A percentile compares a stretch with the other conserved stretches of the same genome.
These are phyloP conservation scores for Suillus plorans DNA, from an alignment of 768 basidiomycete species.

Conservation along the genomic window DNA sequence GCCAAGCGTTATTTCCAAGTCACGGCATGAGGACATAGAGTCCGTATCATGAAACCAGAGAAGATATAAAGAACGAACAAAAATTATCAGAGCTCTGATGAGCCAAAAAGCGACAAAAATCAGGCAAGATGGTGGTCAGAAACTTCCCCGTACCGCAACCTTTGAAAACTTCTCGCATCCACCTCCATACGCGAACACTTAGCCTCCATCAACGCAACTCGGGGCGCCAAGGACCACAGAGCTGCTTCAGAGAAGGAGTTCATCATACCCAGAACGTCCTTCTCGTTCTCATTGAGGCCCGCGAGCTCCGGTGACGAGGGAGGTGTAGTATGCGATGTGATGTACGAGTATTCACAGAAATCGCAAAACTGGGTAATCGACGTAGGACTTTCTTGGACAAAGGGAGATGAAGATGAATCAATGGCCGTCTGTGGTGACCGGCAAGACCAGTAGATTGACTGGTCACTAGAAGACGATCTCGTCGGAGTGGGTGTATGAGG, in stretches of 20 bases:
- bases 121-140: not conserved
- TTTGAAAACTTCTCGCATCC: not conserved
- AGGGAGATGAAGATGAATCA: not conserved
- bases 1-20: no score
- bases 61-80: not conserved
- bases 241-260: not conserved
- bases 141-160: not conserved
- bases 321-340: conserved; percentile 31
- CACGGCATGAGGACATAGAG: not conserved
- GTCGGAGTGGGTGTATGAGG: not conserved
- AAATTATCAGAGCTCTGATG: not conserved
- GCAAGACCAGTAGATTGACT: conserved; percentile 13
- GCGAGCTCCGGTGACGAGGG: conserved; percentile 25
- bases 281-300: conserved; percentile 8
- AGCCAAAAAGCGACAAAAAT: not conserved
- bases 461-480: conserved; percentile 6
- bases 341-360: conserved; percentile 30
- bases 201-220: not conserved
- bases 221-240: not conserved
- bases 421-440: conserved; percentile 8
- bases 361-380: conserved; percentile 20
- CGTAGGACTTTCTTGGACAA: conserved; percentile 8
- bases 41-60: not conserved
- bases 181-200: not conserved
- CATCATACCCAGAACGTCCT: not conserved